A percentile compares a stretch with the other conserved stretches of the same genome.
Evolutionary conservation across 257 asterid species (phyloP).

Genomic region (Cinchona pubescens): DNA sequence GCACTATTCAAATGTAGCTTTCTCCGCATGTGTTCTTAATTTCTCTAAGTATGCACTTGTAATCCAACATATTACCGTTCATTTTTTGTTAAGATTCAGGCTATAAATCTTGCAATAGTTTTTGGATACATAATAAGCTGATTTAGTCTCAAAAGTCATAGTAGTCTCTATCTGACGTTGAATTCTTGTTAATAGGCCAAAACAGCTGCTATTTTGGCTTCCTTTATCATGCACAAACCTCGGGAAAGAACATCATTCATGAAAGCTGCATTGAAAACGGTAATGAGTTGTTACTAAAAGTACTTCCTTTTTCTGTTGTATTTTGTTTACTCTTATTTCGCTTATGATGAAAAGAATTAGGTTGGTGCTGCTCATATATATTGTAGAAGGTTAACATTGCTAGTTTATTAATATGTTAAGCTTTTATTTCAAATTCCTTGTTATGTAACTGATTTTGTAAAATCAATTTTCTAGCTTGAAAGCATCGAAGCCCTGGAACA

Average conservation of each 20-base stretch:
- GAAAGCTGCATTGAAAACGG: constrained; percentile 84
- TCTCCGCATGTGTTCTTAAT: too few species aligned
- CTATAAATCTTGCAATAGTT: not conserved
- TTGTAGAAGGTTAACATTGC: not conserved
- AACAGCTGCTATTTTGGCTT: constrained; percentile 75
- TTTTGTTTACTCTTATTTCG: not conserved
- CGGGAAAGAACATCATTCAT: constrained; percentile 63
- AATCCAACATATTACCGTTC: not conserved
- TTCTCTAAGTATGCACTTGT: not conserved
- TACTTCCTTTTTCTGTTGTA: not conserved
- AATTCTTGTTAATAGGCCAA: constrained; percentile 54
- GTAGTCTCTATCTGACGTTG: constrained; percentile 17
- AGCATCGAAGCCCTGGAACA: constrained; percentile 70
- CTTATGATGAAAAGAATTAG: not conserved
- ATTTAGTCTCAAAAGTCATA: not conserved
- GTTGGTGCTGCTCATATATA: not conserved
- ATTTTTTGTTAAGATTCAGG: not conserved
- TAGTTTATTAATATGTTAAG: not conserved
- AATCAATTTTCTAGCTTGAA: constrained; percentile 53
- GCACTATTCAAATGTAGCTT: not conserved
- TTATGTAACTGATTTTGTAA: not conserved
- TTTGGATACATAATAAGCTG: not conserved
- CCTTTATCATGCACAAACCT: constrained; percentile 74
- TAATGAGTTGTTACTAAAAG: constrained; percentile 23
- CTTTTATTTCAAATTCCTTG: not conserved